A percentile compares a stretch with the other conserved stretches of the same genome.
Evolutionary conservation across 805 yeast genomes (phyloP).

Genomic region (Wickerhamomyces sydowiorum): DNA sequence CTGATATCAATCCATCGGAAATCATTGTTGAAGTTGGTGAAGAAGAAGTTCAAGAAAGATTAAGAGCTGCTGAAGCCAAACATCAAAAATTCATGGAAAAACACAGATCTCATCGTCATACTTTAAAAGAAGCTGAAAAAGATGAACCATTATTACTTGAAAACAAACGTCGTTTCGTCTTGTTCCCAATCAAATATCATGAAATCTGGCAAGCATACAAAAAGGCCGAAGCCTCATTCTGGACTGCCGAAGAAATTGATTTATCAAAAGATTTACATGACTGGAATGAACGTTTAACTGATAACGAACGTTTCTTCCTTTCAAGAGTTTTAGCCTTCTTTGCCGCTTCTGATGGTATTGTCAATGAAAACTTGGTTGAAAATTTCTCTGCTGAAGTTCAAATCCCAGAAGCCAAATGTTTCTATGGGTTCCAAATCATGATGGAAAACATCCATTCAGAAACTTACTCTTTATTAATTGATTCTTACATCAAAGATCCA

Average conservation of each 20-base stretch:
- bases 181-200: conserved; percentile 94
- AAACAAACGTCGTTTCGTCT: conserved; percentile 83
- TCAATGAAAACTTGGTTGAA: conserved; percentile 95
- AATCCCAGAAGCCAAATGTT: conserved; percentile 95
- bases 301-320: conserved; percentile 87
- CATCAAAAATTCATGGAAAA: conserved; percentile 53
- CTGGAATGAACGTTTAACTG: conserved; percentile 87
- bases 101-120: conserved; percentile 68
- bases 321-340: conserved; percentile 94
- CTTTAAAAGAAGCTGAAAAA: conserved; percentile 68
- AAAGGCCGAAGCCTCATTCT: conserved; percentile 98
- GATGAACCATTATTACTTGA: conserved; percentile 86
- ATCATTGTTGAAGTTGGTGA: conserved; percentile 19
- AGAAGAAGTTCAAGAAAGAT: conserved; percentile 8
- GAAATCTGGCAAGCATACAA: conserved; percentile 99
- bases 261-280: conserved; percentile 85
- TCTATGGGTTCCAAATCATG: conserved; percentile 99
- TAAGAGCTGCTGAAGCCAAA: conserved; percentile 20
- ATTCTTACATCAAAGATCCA: conserved; percentile 93
- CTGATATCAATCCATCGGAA: conserved; percentile 10
- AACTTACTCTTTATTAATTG: conserved; percentile 91
- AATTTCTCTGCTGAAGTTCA: conserved; percentile 97
- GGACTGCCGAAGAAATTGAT: conserved; percentile 99
- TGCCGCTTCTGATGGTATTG: conserved; percentile 98
- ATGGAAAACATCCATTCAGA: conserved; percentile 99